These are phyloP conservation scores for Aspergillus intermedius DNA, from an alignment of 2,329 filamentous ascomycete species.

Conservation along the genomic window DNA sequence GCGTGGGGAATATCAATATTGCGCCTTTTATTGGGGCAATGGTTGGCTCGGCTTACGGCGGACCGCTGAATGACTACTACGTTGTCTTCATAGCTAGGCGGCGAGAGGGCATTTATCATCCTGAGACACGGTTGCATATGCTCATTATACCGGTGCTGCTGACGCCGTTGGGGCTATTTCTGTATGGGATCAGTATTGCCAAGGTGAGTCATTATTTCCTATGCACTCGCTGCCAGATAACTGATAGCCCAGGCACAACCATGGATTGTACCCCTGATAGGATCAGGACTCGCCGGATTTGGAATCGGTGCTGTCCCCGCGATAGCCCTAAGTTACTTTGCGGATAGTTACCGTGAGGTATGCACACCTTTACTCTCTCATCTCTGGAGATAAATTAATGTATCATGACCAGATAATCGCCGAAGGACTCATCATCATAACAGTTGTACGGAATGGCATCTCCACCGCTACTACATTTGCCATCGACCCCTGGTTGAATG, in stretches of 20 bases:
- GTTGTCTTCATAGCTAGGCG: slow-evolving; percentile 33
- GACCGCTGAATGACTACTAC: slow-evolving; percentile 32
- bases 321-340: slow-evolving; percentile 3
- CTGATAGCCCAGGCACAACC: neutral
- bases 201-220: neutral
- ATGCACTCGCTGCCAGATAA: neutral
- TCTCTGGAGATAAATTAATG: neutral
- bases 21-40: slow-evolving; percentile 36
- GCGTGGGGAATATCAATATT: slow-evolving; percentile 36
- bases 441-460: slow-evolving; percentile 3
- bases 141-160: slow-evolving; percentile 17
- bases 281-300: slow-evolving; percentile 5
- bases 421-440: neutral
- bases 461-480: slow-evolving; percentile 2
- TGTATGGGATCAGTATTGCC: slow-evolving; percentile 28
- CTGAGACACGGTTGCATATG: slow-evolving; percentile 38
- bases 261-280: slow-evolving; percentile 4
- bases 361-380: neutral
- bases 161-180: slow-evolving; percentile 25
- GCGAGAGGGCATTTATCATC: slow-evolving; percentile 39
- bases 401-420: neutral
- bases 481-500: slow-evolving; percentile 3
- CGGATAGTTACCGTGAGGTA: slow-evolving; percentile 7
- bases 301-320: slow-evolving; percentile 3
- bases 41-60: slow-evolving; percentile 29